These are phyloP conservation scores for Polysphondylium violaceum DNA, from an alignment of 78 protist species.

Conservation along the genomic window DNA sequence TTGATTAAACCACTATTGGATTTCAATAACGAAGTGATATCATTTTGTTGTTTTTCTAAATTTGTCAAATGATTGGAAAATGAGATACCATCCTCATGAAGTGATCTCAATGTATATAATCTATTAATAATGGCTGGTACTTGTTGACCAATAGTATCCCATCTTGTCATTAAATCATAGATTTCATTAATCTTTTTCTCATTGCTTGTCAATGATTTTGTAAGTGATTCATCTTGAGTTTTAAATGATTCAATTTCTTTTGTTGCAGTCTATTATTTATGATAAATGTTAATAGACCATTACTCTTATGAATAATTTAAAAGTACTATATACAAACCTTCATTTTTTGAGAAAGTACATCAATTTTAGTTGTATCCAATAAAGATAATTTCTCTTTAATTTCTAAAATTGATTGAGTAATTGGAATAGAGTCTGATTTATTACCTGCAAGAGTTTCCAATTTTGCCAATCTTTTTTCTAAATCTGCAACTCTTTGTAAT, in stretches of 20 bases:
- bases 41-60: constrained; percentile 68
- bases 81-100: constrained; percentile 78
- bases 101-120: constrained; percentile 59
- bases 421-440: constrained; percentile 64
- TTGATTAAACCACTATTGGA: constrained; percentile 42
- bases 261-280: background rate
- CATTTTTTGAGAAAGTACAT: constrained; percentile 65
- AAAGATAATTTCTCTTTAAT: constrained; percentile 54
- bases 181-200: constrained; percentile 66
- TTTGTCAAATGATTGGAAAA: constrained; percentile 45
- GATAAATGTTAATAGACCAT: background rate
- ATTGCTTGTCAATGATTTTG: constrained; percentile 49
- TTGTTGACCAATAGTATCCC: constrained; percentile 73
- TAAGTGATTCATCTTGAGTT: constrained; percentile 27
- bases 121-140: constrained; percentile 74
- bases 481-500: constrained; percentile 36
- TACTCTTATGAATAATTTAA: background rate
- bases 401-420: constrained; percentile 57
- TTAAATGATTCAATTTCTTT: constrained; percentile 69
- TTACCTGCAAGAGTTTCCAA: constrained; percentile 61
- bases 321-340: constrained; percentile 6
- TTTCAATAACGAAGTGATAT: constrained; percentile 57
- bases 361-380: constrained; percentile 63
- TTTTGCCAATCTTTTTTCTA: constrained; percentile 73
- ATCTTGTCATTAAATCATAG: constrained; percentile 54